Evolutionary conservation across 2,329 filamentous ascomycete species (phyloP), one percentile per base, ranked within the genome.

Genomic region (Sarocladium brachiariae): DNA sequence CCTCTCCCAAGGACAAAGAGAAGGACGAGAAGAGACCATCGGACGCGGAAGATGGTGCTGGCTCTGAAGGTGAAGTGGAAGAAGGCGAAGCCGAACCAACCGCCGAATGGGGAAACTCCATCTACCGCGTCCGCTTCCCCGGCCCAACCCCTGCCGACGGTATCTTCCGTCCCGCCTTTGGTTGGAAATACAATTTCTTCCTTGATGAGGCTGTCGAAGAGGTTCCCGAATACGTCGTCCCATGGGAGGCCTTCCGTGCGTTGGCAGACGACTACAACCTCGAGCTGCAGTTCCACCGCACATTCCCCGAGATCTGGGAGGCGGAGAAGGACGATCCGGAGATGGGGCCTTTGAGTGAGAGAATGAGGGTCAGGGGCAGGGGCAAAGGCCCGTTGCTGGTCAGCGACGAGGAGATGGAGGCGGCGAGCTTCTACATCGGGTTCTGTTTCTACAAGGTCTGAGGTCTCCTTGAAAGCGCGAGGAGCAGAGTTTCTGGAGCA

Each of bases 181-280:
- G 92, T 47, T 97, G 93, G 91, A 96, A 93, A 68, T 99, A 99
- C 71, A 95, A 83, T 63, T 99, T 96, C 73, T 95, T 90, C 67
- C 82, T 99, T 51, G 85, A 93, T 61, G 93, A 99, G 70, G 93
- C 93, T 0, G 93, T 99, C 18, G 92, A 97, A 65, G 88, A 91
- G 63, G 89, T 96, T 7, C 92, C 93, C 2, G 93, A 99, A 71
- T 99, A 96, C 64, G 92, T 99, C 1, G 93, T 99, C 1, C 93
- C 93, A 0, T 99, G 93, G 92, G 91, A 96, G 65, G 91, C 90
- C 1, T 97, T 99, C 72, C 88, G 93, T 70, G 91, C 89, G 23
- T 74, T 97, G 60, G 93, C 93, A 16, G 91, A 96, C 64, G 91
- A 97, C 64, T 99, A 92, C 75, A 96, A 96, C 60, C 80, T 99